Percentiles rank a stretch among this genome's conserved stretches.
Conservation (phyloP, 768 basidiomycete genomes). For the Suillus decipiens region DNA sequence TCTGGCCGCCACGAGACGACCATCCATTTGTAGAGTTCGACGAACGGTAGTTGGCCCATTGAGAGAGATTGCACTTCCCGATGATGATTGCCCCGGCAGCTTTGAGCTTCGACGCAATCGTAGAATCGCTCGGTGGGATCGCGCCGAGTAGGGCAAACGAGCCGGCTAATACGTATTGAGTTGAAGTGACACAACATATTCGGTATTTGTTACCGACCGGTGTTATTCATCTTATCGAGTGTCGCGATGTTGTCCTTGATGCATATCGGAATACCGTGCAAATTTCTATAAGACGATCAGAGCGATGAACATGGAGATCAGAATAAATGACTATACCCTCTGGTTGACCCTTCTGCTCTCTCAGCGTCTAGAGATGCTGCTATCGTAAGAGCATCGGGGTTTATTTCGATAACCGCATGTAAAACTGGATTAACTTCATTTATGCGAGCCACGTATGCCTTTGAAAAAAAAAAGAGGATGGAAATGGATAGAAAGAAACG, state of each 20-base stretch:
- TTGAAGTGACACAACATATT: not conserved
- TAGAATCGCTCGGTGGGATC: conserved; percentile 9
- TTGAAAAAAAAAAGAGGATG: not conserved
- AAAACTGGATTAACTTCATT: conserved; percentile 1
- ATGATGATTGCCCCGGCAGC: conserved; percentile 1
- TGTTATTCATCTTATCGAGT: conserved; percentile 7
- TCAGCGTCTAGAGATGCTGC: conserved; percentile 4
- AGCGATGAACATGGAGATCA: not conserved
- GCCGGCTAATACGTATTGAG: not conserved
- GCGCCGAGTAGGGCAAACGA: conserved; percentile 5
- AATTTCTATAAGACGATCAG: not conserved
- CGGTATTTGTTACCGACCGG: not conserved
- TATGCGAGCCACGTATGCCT: conserved; percentile 10
- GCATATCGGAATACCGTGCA: conserved; percentile 6
- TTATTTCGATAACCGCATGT: conserved; percentile 3
- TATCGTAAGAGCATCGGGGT: conserved; percentile 1
- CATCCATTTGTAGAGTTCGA: conserved; percentile 44
- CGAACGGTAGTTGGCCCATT: conserved; percentile 48
- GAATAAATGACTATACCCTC: not conserved
- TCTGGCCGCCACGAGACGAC: conserved; percentile 51
- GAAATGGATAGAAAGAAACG: not conserved
- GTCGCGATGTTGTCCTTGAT: conserved; percentile 6
- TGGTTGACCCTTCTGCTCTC: not conserved
- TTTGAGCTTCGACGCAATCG: conserved; percentile 2
- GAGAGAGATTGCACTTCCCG: conserved; percentile 54